phyloP scores from a whole-genome alignment of 2,329 filamentous ascomycete species.

The Elsinoe fawcettii region DNA sequence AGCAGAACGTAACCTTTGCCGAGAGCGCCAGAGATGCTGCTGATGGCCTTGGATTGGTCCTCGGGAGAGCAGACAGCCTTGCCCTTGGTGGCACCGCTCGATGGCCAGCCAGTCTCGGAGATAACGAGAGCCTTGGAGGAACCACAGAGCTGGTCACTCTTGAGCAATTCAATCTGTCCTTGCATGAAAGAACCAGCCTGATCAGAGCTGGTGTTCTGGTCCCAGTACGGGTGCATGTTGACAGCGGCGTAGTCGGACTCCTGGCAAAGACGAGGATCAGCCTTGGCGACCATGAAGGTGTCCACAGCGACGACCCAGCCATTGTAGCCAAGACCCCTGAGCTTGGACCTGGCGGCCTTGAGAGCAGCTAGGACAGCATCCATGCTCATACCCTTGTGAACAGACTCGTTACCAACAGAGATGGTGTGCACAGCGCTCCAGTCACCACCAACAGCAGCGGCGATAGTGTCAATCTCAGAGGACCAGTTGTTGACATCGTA shows the following conservation, averaged over 20 bases:
- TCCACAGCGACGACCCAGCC: conserved; percentile 71
- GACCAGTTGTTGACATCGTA: conserved; percentile 49
- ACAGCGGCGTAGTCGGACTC: conserved; percentile 70
- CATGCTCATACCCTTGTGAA: conserved; percentile 55
- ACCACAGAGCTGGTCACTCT: conserved; percentile 25
- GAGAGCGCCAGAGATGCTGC: conserved; percentile 56
- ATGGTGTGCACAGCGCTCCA: conserved; percentile 66
- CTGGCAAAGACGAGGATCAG: conserved; percentile 64
- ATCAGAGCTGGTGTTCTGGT: conserved; percentile 51
- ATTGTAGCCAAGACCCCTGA: conserved; percentile 57
- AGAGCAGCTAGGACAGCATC: conserved; percentile 52
- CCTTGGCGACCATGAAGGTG: conserved; percentile 61
- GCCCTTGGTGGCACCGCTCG: conserved; percentile 57
- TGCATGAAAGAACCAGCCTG: conserved; percentile 61
- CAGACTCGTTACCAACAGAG: conserved; percentile 71
- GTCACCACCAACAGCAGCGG: conserved; percentile 51
- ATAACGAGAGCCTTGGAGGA: conserved; percentile 59
- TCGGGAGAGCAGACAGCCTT: conserved; percentile 58
- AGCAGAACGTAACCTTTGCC: conserved; percentile 59
- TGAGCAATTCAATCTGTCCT: conserved; percentile 43
- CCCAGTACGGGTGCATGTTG: conserved; percentile 82
- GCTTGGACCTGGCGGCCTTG: conserved; percentile 46
- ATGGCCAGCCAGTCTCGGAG: conserved; percentile 81
- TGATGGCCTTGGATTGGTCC: conserved; percentile 60
- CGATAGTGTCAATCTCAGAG: conserved; percentile 53